Conservation (phyloP, 2,329 filamentous ascomycete species). For the Calonectria fujianensis region DNA sequence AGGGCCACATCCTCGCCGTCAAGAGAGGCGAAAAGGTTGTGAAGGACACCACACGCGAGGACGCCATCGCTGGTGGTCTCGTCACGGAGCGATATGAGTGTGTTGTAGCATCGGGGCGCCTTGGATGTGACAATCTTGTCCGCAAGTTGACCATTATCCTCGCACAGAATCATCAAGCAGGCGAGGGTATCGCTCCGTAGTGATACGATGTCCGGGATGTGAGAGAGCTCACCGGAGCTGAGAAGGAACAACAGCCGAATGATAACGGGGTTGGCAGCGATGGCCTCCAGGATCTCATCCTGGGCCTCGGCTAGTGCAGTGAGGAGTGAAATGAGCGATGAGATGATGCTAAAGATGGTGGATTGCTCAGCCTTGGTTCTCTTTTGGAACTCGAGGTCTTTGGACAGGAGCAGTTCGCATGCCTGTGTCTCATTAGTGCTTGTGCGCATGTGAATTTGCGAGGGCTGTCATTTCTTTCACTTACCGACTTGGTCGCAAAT, state of each 20-base stretch:
- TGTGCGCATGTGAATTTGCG: not conserved
- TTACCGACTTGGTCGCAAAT: constrained; percentile 72
- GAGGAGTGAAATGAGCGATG: constrained; percentile 72
- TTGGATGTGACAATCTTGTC: constrained; percentile 72
- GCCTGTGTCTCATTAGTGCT: constrained; percentile 59
- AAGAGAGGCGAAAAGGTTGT: constrained; percentile 75
- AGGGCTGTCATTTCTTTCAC: constrained; percentile 45
- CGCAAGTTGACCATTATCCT: constrained; percentile 74
- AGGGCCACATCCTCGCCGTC: constrained; percentile 51
- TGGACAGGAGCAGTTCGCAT: constrained; percentile 64
- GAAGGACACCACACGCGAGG: constrained; percentile 76
- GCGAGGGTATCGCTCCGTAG: constrained; percentile 70
- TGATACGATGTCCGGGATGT: constrained; percentile 63
- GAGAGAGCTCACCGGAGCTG: constrained; percentile 65
- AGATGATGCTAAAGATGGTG: constrained; percentile 72
- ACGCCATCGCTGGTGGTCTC: constrained; percentile 70
- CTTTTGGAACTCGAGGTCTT: constrained; percentile 66
- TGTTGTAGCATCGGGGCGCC: constrained; percentile 67
- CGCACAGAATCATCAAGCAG: constrained; percentile 75
- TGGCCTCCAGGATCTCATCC: constrained; percentile 75
- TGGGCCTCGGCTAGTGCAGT: constrained; percentile 74
- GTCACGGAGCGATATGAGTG: constrained; percentile 69
- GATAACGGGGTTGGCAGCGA: constrained; percentile 70
- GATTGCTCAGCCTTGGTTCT: constrained; percentile 72
- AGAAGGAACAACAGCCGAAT: constrained; percentile 74